A percentile compares a stretch with the other conserved stretches of the same genome.
These are phyloP conservation scores for Irpex rosettiformis DNA, from an alignment of 1,284 basidiomycete genomes.

Conservation along the genomic window DNA sequence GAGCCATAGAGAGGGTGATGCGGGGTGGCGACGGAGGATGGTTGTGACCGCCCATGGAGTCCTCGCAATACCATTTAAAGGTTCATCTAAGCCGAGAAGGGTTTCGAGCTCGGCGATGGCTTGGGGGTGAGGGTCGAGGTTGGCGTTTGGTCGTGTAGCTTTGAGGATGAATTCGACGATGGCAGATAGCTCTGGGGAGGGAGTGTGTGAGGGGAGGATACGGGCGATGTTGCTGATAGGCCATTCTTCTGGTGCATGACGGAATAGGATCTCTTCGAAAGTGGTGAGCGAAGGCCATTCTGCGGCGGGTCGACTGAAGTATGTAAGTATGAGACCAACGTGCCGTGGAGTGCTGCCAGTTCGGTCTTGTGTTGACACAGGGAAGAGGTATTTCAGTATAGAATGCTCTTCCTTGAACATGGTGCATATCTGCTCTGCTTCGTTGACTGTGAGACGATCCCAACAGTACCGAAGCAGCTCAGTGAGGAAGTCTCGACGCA, in stretches of 20 bases:
- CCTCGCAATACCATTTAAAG: no score
- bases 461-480: neutral
- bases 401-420: neutral
- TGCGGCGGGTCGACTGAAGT: neutral
- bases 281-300: neutral
- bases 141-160: neutral
- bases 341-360: neutral
- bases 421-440: neutral
- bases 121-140: neutral
- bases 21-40: constrained; percentile 1
- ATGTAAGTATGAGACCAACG: neutral
- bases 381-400: neutral
- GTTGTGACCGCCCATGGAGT: no score
- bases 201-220: neutral
- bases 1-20: constrained; percentile 3
- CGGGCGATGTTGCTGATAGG: neutral
- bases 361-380: neutral
- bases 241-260: neutral
- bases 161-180: neutral
- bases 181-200: neutral
- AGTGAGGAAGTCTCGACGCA: neutral
- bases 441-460: neutral
- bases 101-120: neutral
- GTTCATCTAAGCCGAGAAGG: neutral
- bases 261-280: neutral